Evolutionary conservation across 768 basidiomycete species (phyloP).

Genomic region (Pisolithus microcarpus): DNA sequence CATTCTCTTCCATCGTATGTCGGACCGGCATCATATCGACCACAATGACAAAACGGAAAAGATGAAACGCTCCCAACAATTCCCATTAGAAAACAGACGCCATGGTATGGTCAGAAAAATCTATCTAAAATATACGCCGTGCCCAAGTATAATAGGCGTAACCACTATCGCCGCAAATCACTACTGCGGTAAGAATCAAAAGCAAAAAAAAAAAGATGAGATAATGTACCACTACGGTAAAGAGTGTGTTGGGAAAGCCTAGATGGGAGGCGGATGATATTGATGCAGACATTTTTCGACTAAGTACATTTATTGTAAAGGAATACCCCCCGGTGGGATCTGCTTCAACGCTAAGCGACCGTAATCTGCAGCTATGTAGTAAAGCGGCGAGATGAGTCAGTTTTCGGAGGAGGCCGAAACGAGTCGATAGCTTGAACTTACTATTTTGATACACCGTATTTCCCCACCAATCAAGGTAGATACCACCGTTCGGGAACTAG

Average conservation of each 20-base stretch:
- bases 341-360: conserved; percentile 32
- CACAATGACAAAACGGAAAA: no score
- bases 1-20: no score
- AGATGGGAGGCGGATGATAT: conserved; percentile 26
- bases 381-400: neutral
- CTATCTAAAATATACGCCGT: no score
- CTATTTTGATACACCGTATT: conserved; percentile 54
- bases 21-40: no score
- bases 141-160: no score
- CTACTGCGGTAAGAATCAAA: no score
- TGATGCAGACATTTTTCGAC: conserved; percentile 23
- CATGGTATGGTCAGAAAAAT: no score
- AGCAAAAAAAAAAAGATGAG: no score
- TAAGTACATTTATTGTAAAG: conserved; percentile 29
- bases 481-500: conserved; percentile 52
- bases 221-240: neutral
- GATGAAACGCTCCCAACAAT: no score
- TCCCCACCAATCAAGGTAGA: conserved; percentile 69
- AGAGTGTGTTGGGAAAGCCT: neutral
- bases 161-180: no score
- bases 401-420: conserved; percentile 2
- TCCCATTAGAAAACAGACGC: no score
- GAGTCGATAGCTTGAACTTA: conserved; percentile 29
- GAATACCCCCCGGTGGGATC: conserved; percentile 45
- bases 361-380: conserved; percentile 51